Evolutionary conservation across 257 asterid species (phyloP), one percentile per base, ranked within the genome.

Genomic region (Scutellaria minor): DNA sequence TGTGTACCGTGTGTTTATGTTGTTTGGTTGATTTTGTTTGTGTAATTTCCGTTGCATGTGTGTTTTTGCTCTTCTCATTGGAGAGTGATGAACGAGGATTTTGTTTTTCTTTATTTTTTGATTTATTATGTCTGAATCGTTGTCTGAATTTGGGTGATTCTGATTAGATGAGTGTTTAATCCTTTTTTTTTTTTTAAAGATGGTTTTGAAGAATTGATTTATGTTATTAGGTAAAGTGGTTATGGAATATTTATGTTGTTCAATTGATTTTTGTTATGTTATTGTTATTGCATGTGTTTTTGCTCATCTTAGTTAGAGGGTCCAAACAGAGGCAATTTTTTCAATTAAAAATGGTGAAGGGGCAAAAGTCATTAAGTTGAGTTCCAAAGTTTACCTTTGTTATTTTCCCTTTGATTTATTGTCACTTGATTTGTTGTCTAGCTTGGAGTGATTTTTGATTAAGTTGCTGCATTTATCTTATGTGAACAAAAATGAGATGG

Each of bases 1-100:
- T 71, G 9, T n/a, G n/a, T n/a, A n/a, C n/a, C n/a, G n/a, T n/a
- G n/a, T 24, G 44, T 14, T 80, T 27, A 14, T 48, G 40, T 53
- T 68, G 58, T 78, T 60, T 44, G 61, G 6, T 76, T 24, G 48
- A 11, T 65, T 67, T 62, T 50, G 10, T 63, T 66, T 39, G 7
- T 55, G 35, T 22, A 61, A 8, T 60, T 45, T 20, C 3, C 22
- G 45, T 45, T 52, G 57, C 22, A 47, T 14, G 5, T 14, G 5
- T 74, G 64, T 45, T 56, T 10, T 61, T 73, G 50, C 48, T 65
- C 27, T 53, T 48, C 41, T 56, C 20, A 39, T 62, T 65, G 8
- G 53, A 47, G 15, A 57, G 22, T 73, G 56, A 13, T 13, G 44
- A 31, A 14, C 20, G 37, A 27, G 66, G 9, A 15, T 9, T 40